A percentile compares a stretch with the other conserved stretches of the same genome.
phyloP scores from a whole-genome alignment of 2,329 filamentous ascomycete species.

The Fusarium musae region DNA sequence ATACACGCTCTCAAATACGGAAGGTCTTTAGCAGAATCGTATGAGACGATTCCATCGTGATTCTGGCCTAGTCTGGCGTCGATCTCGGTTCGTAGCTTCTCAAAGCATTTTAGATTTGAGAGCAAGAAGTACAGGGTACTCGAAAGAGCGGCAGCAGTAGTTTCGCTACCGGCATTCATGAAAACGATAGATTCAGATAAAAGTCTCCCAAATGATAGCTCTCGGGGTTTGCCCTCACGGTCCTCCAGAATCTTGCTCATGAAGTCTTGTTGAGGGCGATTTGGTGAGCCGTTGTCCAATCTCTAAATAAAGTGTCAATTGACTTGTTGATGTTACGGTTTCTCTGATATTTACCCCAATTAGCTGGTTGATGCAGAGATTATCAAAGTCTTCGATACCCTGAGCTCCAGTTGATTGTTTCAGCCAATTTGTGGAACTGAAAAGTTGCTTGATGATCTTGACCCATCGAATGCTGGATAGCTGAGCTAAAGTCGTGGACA shows the following conservation, averaged over 20 bases:
- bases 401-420: neutral
- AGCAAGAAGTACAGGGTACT: neutral
- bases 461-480: neutral
- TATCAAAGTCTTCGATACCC: neutral
- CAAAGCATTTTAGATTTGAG: neutral
- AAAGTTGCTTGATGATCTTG: neutral
- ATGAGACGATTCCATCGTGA: neutral
- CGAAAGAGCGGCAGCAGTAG: neutral
- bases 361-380: neutral
- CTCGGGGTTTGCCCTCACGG: neutral
- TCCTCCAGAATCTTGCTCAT: neutral
- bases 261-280: neutral
- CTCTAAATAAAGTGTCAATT: neutral
- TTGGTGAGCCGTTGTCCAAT: neutral
- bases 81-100: neutral
- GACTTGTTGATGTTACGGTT: rapidly evolving
- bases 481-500: neutral
- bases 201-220: neutral
- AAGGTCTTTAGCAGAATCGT: neutral
- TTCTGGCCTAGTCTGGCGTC: neutral
- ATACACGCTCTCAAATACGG: neutral
- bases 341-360: neutral
- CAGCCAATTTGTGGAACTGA: neutral
- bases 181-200: neutral
- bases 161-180: neutral